Evolutionary conservation across 2,329 filamentous ascomycete genomes (phyloP).

Genomic region (Pseudogymnoascus sp.): DNA sequence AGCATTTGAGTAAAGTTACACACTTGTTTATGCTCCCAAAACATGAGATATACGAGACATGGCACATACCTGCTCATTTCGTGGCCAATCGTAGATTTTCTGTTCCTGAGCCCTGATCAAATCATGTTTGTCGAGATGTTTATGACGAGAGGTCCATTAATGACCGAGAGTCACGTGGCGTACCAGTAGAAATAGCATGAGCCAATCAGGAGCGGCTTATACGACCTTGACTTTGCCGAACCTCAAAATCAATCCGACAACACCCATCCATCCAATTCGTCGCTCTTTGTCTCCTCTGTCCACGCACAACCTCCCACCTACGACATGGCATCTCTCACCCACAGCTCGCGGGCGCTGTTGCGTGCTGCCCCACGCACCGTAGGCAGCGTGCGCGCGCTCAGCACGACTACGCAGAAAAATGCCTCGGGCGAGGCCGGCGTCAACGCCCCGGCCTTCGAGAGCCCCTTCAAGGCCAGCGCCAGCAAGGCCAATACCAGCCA

Average conservation of each 20-base stretch:
- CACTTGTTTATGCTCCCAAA: background rate
- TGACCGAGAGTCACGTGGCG: conserved; percentile 1
- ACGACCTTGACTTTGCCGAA: conserved; percentile 10
- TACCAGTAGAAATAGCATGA: background rate
- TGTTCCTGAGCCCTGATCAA: background rate
- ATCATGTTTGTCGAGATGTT: background rate
- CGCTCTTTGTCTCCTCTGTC: conserved; percentile 7
- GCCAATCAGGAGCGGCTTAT: conserved; percentile 3
- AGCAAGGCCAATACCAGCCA: conserved; percentile 50
- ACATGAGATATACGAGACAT: background rate
- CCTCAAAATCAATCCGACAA: conserved; percentile 12
- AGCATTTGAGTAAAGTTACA: background rate
- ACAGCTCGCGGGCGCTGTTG: conserved; percentile 63
- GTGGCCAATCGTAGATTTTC: background rate
- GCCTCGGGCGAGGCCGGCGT: conserved; percentile 17
- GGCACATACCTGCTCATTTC: background rate
- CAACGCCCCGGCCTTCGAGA: conserved; percentile 44
- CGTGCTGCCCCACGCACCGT: conserved; percentile 44
- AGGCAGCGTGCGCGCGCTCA: conserved; percentile 46
- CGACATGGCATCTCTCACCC: conserved; percentile 63
- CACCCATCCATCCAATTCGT: conserved; percentile 10
- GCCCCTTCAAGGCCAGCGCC: conserved; percentile 52
- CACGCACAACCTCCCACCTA: conserved; percentile 16
- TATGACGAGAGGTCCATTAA: background rate
- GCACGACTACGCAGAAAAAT: conserved; percentile 37